Percentiles rank a stretch among this genome's conserved stretches.
Conservation (phyloP, 352 stramenopile genomes). For the Phytophthora hybrid region DNA sequence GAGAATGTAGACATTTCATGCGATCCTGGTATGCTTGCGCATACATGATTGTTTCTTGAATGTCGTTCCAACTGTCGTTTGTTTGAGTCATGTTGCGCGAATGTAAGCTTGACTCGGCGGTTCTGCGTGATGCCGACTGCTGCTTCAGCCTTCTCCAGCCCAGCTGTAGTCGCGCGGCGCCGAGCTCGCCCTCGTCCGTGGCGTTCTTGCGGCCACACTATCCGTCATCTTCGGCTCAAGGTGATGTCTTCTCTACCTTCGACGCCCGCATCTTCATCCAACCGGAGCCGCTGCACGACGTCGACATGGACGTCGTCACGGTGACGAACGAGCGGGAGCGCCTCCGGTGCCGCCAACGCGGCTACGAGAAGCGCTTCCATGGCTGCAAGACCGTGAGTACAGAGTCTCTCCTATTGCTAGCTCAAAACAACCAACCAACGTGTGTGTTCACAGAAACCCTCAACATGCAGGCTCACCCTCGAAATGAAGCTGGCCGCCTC, state of each 20-base stretch:
- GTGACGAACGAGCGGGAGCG: constrained; percentile 30
- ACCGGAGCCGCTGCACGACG: constrained; percentile 3
- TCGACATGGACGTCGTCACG: neutral
- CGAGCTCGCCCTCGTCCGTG: constrained; percentile 36
- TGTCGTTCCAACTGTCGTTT: too few relatives aligned
- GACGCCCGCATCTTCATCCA: constrained; percentile 15
- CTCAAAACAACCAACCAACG: constrained; percentile 8
- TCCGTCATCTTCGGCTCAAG: constrained; percentile 7
- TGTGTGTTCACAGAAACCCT: constrained; percentile 37
- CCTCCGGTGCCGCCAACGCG: too few relatives aligned
- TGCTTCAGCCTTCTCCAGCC: neutral
- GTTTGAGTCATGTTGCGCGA: too few relatives aligned
- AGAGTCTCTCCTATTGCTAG: neutral
- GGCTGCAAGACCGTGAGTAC: constrained; percentile 52
- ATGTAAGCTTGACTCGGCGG: too few relatives aligned
- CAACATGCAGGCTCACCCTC: constrained; percentile 38
- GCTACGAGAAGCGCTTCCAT: constrained; percentile 55
- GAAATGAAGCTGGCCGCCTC: constrained; percentile 37
- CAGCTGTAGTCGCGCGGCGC: neutral
- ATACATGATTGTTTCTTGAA: too few relatives aligned
- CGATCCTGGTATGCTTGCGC: too few relatives aligned
- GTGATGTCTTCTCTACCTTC: neutral
- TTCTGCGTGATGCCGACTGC: neutral
- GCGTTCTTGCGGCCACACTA: constrained; percentile 25
- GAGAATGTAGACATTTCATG: too few relatives aligned